phyloP scores from a whole-genome alignment of 179 eudicot genomes.

The Sideroxylon spinosum region DNA sequence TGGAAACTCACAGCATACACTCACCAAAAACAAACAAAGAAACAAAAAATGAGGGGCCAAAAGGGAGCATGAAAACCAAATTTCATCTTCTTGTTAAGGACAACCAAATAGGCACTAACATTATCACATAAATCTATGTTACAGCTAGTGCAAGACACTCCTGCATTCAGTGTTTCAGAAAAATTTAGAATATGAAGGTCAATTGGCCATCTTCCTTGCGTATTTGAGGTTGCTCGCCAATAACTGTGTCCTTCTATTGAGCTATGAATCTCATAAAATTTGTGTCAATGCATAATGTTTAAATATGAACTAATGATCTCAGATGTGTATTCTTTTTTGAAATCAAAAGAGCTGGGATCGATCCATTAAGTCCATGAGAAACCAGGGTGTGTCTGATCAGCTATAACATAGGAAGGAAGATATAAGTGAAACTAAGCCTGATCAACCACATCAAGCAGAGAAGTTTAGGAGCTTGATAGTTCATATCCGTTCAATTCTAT shows the following conservation, averaged over 20 bases:
- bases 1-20: too few relatives aligned
- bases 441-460: not conserved
- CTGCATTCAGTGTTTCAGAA: not conserved
- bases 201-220: not conserved
- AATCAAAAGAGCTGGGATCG: not conserved
- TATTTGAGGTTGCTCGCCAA: not conserved
- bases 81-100: too few relatives aligned
- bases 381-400: constrained; percentile 2
- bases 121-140: not conserved
- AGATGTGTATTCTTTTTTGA: not conserved
- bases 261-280: not conserved
- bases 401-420: not conserved
- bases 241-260: not conserved
- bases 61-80: too few relatives aligned
- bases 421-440: not conserved
- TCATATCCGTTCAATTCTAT: not conserved
- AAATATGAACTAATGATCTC: not conserved
- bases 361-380: not conserved
- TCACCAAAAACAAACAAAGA: too few relatives aligned
- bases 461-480: not conserved
- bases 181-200: not conserved
- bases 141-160: not conserved
- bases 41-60: too few relatives aligned
- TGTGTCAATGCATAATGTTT: not conserved
- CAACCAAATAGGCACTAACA: too few relatives aligned